A percentile compares a stretch with the other conserved stretches of the same genome.
Conservation (phyloP, 768 basidiomycete species). For the Cyclocybe aegerita region DNA sequence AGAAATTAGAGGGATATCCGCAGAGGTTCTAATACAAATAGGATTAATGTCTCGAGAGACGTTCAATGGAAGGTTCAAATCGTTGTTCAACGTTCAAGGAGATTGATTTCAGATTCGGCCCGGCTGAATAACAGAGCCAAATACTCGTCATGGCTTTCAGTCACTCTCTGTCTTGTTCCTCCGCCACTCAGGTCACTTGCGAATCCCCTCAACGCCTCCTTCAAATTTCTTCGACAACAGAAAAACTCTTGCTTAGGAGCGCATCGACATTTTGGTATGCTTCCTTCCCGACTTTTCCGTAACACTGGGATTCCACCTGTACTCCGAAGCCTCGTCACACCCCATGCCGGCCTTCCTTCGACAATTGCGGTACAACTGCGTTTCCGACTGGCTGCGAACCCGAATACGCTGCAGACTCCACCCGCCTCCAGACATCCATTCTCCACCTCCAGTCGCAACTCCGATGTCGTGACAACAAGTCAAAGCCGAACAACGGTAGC, state of each 20-base stretch:
- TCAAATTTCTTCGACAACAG: neutral
- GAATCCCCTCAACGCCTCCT: no score
- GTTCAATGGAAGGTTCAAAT: no score
- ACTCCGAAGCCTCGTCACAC: slow-evolving; percentile 39
- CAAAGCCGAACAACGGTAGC: neutral
- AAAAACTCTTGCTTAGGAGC: no score
- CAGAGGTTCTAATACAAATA: slow-evolving; percentile 14
- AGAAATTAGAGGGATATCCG: no score
- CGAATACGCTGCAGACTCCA: slow-evolving; percentile 8
- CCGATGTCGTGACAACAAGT: neutral
- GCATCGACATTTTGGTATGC: slow-evolving; percentile 29
- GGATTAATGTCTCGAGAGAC: no score
- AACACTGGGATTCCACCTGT: slow-evolving; percentile 43
- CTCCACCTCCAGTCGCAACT: slow-evolving; percentile 7
- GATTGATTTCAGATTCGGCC: no score
- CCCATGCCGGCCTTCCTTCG: slow-evolving; percentile 33
- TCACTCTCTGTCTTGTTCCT: no score
- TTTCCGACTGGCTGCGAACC: slow-evolving; percentile 27
- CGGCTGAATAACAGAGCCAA: no score
- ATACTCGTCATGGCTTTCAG: no score
- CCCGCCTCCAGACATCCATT: slow-evolving; percentile 8
- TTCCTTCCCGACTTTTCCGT: slow-evolving; percentile 45
- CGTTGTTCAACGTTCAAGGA: no score
- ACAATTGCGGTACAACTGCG: slow-evolving; percentile 32
- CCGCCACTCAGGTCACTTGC: no score